Conservation (phyloP, 1,284 basidiomycete species). For the Moesziomyces parantarcticus region DNA sequence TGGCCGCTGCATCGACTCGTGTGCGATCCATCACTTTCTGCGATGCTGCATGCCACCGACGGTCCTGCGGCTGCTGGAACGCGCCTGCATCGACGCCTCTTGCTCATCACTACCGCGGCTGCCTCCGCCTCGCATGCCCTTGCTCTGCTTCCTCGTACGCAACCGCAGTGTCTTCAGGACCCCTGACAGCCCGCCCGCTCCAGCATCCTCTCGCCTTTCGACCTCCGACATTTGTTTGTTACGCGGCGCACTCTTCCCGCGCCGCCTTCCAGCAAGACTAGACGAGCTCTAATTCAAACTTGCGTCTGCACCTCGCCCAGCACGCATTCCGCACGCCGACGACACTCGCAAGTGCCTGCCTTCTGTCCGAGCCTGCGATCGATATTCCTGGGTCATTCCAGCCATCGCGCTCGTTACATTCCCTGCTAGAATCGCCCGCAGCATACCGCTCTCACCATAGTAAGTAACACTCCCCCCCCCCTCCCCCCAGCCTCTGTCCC, state of each 20-base stretch:
- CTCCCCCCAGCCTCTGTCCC: background rate
- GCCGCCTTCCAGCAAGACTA: background rate
- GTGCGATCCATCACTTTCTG: constrained; percentile 10
- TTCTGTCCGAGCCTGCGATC: constrained; percentile 27
- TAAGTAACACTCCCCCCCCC: constrained; percentile 10
- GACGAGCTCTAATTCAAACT: constrained; percentile 28
- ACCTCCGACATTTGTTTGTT: constrained; percentile 38
- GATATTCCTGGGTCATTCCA: constrained; percentile 41
- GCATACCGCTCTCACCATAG: constrained; percentile 19
- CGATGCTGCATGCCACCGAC: constrained; percentile 26
- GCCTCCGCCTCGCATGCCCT: constrained; percentile 4
- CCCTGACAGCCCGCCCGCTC: too few relatives aligned
- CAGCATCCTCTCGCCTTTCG: background rate
- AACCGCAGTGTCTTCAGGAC: constrained; percentile 1
- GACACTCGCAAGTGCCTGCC: constrained; percentile 29
- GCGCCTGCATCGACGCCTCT: constrained; percentile 6
- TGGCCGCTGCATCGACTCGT: constrained; percentile 14
- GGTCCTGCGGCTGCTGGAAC: constrained; percentile 21
- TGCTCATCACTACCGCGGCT: background rate
- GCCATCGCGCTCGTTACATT: constrained; percentile 32
- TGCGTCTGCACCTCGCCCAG: too few relatives aligned
- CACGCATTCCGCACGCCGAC: constrained; percentile 34
- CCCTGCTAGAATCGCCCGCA: constrained; percentile 26
- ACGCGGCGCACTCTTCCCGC: constrained; percentile 9
- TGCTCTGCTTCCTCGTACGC: background rate